A percentile compares a stretch with the other conserved stretches of the same genome.
phyloP scores from a whole-genome alignment of 2,329 filamentous ascomycete genomes.

The Xylaria sp. region DNA sequence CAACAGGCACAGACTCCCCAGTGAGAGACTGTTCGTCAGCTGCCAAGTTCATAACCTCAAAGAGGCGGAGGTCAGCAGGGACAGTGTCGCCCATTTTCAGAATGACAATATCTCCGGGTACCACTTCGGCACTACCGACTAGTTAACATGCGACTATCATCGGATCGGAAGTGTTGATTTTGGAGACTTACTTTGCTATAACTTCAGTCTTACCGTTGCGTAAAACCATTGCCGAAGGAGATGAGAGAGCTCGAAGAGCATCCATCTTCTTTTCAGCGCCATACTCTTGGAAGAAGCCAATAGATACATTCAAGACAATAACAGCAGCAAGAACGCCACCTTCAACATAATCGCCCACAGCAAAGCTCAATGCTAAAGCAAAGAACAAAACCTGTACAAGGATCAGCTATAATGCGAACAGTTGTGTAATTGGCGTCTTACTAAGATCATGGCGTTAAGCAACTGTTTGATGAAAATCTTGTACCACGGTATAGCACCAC shows the following conservation, averaged over 20 bases:
- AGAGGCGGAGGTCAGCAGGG: slow-evolving; percentile 76
- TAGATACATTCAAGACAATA: slow-evolving; percentile 75
- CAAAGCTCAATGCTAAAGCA: slow-evolving; percentile 78
- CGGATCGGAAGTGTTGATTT: slow-evolving; percentile 29
- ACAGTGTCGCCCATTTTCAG: slow-evolving; percentile 79
- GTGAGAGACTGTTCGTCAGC: slow-evolving; percentile 84
- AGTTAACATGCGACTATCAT: slow-evolving; percentile 20
- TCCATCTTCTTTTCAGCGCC: slow-evolving; percentile 75
- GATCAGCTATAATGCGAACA: slow-evolving; percentile 47
- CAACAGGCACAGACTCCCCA: slow-evolving; percentile 78
- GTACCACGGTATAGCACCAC: slow-evolving; percentile 73
- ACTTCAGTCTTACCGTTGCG: slow-evolving; percentile 68
- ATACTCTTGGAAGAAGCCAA: slow-evolving; percentile 74
- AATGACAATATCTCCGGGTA: slow-evolving; percentile 76
- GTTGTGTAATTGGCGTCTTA: slow-evolving; percentile 51
- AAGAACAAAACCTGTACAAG: slow-evolving; percentile 77
- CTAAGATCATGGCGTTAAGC: slow-evolving; percentile 81
- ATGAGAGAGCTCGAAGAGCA: slow-evolving; percentile 69
- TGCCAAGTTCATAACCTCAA: slow-evolving; percentile 81
- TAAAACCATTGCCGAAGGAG: slow-evolving; percentile 71
- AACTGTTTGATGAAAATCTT: slow-evolving; percentile 79
- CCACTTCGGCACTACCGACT: slow-evolving; percentile 66
- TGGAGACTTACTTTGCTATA: slow-evolving; percentile 64
- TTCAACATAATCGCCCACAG: slow-evolving; percentile 74
- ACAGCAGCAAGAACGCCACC: slow-evolving; percentile 74